Evolutionary conservation across 2,329 filamentous ascomycete species (phyloP).

Genomic region (Pseudocercospora macadamiae): DNA sequence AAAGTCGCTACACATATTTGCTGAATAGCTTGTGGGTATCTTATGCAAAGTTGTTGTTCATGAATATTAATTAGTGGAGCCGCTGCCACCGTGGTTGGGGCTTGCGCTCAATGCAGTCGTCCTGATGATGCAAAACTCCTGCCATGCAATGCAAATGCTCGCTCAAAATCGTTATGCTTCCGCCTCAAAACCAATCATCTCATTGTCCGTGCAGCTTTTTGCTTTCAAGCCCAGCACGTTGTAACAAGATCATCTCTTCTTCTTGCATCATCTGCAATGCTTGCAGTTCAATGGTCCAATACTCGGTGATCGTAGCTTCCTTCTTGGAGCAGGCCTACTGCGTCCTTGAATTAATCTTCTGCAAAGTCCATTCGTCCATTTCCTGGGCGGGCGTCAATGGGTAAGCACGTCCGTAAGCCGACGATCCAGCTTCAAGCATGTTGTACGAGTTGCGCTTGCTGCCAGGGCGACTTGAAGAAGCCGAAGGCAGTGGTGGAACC

Average conservation of each 20-base stretch:
- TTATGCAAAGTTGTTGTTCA: background rate
- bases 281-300: slow-evolving; percentile 2
- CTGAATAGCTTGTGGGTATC: slow-evolving; percentile 5
- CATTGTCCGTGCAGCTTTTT: background rate
- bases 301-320: slow-evolving; percentile 6
- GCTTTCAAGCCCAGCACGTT: background rate
- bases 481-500: slow-evolving; percentile 10
- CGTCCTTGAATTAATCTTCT: slow-evolving; percentile 22
- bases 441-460: slow-evolving; percentile 23
- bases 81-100: background rate
- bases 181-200: background rate
- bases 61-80: slow-evolving; percentile 2
- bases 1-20: background rate
- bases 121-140: slow-evolving; percentile 1
- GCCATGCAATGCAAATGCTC: slow-evolving; percentile 5
- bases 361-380: slow-evolving; percentile 27
- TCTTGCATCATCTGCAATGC: slow-evolving; percentile 6
- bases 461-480: slow-evolving; percentile 18
- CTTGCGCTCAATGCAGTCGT: slow-evolving; percentile 7
- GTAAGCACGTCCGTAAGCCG: slow-evolving; percentile 8
- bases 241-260: background rate
- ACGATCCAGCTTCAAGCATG: slow-evolving; percentile 8
- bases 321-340: slow-evolving; percentile 17
- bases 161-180: background rate
- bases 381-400: slow-evolving; percentile 30